Evolutionary conservation across 164 flowering plant genomes (phyloP).

Genomic region (Piper longum): DNA sequence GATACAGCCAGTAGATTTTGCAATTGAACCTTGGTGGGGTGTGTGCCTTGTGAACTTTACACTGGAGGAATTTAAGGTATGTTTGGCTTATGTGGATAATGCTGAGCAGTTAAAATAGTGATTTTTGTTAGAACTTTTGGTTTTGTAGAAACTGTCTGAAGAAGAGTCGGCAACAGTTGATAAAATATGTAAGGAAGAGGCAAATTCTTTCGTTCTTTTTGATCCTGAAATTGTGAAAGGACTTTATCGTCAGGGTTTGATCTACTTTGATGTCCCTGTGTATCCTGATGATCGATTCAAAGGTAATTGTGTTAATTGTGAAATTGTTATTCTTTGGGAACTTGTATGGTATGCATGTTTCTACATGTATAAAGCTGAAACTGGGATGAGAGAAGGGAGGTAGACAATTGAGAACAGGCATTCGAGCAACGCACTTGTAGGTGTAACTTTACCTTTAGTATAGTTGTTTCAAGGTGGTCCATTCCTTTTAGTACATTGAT

Average conservation of each 20-base stretch:
- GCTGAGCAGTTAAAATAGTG: background rate
- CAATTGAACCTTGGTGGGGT: constrained; percentile 99
- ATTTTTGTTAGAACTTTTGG: background rate
- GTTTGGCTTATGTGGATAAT: background rate
- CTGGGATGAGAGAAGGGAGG: no score
- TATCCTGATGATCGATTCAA: constrained; percentile 92
- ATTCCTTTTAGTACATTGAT: no score
- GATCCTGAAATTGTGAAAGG: constrained; percentile 77
- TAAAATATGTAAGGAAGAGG: constrained; percentile 97
- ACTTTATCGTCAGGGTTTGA: constrained; percentile 67
- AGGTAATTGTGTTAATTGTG: constrained; percentile 28
- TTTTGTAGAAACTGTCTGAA: constrained; percentile 77
- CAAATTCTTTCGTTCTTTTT: constrained; percentile 77
- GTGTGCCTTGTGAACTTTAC: constrained; percentile 95
- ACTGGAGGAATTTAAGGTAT: constrained; percentile 94
- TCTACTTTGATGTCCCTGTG: constrained; percentile 95
- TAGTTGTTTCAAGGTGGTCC: no score
- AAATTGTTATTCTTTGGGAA: no score
- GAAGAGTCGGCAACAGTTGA: constrained; percentile 94
- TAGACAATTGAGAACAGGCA: no score
- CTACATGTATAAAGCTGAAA: no score
- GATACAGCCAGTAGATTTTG: constrained; percentile 80
- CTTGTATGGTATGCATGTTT: background rate
- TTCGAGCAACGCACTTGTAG: no score
- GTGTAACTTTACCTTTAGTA: no score